Percentiles rank a stretch among this genome's conserved stretches.
phyloP scores from a whole-genome alignment of 768 basidiomycete species.

The Rhizopogon salebrosus region DNA sequence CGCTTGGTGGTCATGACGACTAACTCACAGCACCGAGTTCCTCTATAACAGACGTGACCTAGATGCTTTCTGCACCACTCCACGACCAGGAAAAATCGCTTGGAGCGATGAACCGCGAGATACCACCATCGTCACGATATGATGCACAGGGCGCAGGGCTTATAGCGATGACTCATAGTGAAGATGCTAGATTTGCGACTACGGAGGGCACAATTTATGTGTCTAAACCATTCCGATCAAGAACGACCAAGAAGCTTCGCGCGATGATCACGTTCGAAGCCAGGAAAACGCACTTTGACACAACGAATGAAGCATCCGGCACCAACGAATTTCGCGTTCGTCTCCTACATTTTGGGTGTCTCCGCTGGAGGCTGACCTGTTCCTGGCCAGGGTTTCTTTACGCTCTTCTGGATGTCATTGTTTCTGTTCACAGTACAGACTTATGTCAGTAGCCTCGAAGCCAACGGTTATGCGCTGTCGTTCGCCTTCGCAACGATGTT shows the following conservation, averaged over 20 bases:
- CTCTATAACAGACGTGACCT: background rate
- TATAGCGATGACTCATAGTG: background rate
- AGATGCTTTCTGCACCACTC: background rate
- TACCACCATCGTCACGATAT: background rate
- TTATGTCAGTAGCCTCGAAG: constrained; percentile 71
- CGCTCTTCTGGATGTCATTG: constrained; percentile 89
- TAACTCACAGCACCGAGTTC: background rate
- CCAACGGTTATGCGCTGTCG: constrained; percentile 72
- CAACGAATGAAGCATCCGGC: constrained; percentile 63
- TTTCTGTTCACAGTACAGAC: constrained; percentile 78
- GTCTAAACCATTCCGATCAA: constrained; percentile 72
- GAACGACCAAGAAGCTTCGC: constrained; percentile 68
- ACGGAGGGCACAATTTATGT: constrained; percentile 66
- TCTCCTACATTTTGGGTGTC: background rate
- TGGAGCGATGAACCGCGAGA: constrained; percentile 2
- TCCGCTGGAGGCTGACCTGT: background rate
- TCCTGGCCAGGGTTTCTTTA: constrained; percentile 77
- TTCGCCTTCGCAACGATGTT: constrained; percentile 82
- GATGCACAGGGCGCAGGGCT: background rate
- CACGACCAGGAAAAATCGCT: background rate
- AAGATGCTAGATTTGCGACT: constrained; percentile 37
- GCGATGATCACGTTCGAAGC: constrained; percentile 85
- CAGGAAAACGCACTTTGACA: constrained; percentile 82
- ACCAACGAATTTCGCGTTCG: constrained; percentile 81
- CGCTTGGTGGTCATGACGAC: too few species aligned